phyloP scores from a whole-genome alignment of 345 rosid genomes.

The Populus alba region DNA sequence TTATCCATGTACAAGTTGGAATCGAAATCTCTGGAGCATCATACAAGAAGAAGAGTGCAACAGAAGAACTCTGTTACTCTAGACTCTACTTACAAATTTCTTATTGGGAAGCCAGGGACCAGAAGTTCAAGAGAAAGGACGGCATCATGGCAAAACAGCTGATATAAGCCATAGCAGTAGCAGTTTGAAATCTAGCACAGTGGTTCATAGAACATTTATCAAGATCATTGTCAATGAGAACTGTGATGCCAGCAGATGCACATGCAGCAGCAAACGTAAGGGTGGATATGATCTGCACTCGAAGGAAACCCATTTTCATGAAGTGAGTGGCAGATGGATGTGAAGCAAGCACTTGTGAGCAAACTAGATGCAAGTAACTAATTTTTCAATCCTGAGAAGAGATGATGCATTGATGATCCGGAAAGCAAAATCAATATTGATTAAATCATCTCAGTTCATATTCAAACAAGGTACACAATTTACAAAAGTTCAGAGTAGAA shows the following conservation, averaged over 20 bases:
- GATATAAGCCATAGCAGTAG: constrained; percentile 71
- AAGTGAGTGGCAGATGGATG: not conserved
- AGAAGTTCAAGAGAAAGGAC: constrained; percentile 63
- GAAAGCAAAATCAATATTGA: not conserved
- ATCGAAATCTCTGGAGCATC: constrained; percentile 8
- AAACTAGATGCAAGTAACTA: not conserved
- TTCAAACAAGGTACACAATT: too few species aligned
- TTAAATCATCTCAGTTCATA: not conserved
- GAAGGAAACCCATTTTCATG: constrained; percentile 10
- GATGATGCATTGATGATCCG: not conserved
- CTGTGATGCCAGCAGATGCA: constrained; percentile 77
- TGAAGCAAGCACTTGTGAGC: not conserved
- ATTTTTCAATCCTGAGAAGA: not conserved
- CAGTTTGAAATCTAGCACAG: constrained; percentile 60
- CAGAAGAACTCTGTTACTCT: not conserved
- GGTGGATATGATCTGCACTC: constrained; percentile 65
- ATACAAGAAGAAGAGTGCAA: not conserved
- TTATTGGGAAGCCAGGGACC: constrained; percentile 66
- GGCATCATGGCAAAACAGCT: constrained; percentile 64
- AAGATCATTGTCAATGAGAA: constrained; percentile 74
- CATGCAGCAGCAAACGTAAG: constrained; percentile 75
- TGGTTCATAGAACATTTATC: constrained; percentile 46
- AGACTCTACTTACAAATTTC: not conserved
- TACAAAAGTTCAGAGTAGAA: not conserved
- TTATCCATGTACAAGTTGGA: not conserved